These are phyloP conservation scores for Astragalus membranaceus DNA, from an alignment of 306 rosid species.

Conservation along the genomic window DNA sequence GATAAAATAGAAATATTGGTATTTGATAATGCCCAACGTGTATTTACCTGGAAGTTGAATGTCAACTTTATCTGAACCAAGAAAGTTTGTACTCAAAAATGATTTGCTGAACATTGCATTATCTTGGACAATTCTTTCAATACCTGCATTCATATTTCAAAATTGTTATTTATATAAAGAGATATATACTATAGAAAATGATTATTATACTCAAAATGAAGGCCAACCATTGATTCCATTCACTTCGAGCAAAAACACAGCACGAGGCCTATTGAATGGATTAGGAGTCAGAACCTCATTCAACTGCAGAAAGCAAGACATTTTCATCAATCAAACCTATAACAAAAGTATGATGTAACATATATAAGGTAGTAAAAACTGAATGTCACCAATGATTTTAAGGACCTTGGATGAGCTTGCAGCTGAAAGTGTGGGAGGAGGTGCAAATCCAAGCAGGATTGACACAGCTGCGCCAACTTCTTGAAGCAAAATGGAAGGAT, in stretches of 20 bases:
- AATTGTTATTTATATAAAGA: neutral
- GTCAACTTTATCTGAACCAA: conserved; percentile 48
- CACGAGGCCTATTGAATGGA: conserved; percentile 87
- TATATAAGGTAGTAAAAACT: neutral
- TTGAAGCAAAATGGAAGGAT: conserved; percentile 42
- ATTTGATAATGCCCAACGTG: neutral
- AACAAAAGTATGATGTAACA: conserved; percentile 4
- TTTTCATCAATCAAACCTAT: conserved; percentile 16
- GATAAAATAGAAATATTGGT: neutral
- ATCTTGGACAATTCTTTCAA: conserved; percentile 35
- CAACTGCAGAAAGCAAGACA: conserved; percentile 51
- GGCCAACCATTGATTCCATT: conserved; percentile 61
- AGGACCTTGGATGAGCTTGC: conserved; percentile 79
- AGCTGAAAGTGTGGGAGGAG: conserved; percentile 60
- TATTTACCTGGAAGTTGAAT: conserved; percentile 70
- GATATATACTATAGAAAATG: neutral
- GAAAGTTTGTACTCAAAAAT: conserved; percentile 26
- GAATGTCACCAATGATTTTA: conserved; percentile 1
- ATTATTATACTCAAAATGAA: conserved; percentile 4
- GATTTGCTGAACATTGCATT: conserved; percentile 42
- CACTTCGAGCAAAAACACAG: conserved; percentile 75
- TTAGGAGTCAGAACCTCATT: conserved; percentile 73
- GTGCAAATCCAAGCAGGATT: conserved; percentile 84
- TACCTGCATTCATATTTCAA: conserved; percentile 43
- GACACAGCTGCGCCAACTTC: conserved; percentile 82